Conservation (phyloP, 306 rosid genomes). For the Cucumis melo region DNA sequence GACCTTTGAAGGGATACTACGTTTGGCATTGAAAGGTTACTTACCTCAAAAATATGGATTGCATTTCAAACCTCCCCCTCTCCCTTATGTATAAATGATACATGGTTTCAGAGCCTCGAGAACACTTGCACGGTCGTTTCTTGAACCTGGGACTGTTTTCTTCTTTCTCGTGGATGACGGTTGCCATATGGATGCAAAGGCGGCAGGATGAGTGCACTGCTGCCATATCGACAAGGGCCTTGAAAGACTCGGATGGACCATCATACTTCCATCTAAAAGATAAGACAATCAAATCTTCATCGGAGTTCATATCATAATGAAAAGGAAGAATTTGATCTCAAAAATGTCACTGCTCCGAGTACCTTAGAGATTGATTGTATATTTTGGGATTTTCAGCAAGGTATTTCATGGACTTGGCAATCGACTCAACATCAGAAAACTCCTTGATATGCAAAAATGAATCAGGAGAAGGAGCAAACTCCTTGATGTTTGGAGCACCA, state of each 20-base stretch:
- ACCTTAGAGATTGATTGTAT: constrained; percentile 75
- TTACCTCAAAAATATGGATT: constrained; percentile 64
- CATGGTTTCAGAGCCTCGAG: constrained; percentile 52
- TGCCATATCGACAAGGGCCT: constrained; percentile 98
- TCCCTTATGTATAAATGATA: constrained; percentile 76
- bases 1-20: not conserved
- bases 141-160: constrained; percentile 49
- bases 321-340: not conserved
- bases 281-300: not conserved
- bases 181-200: constrained; percentile 93
- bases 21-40: constrained; percentile 20
- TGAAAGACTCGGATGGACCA: constrained; percentile 93
- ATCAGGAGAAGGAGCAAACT: constrained; percentile 66
- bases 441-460: constrained; percentile 69
- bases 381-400: constrained; percentile 69
- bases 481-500: constrained; percentile 88
- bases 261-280: constrained; percentile 78
- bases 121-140: constrained; percentile 86
- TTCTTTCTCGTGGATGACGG: constrained; percentile 54
- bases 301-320: not conserved
- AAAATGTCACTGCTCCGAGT: not conserved
- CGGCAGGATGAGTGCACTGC: constrained; percentile 99
- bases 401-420: constrained; percentile 59
- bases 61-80: constrained; percentile 81
- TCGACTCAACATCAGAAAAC: constrained; percentile 43